Evolutionary conservation across 345 rosid genomes (phyloP).

Genomic region (Populus tremula): DNA sequence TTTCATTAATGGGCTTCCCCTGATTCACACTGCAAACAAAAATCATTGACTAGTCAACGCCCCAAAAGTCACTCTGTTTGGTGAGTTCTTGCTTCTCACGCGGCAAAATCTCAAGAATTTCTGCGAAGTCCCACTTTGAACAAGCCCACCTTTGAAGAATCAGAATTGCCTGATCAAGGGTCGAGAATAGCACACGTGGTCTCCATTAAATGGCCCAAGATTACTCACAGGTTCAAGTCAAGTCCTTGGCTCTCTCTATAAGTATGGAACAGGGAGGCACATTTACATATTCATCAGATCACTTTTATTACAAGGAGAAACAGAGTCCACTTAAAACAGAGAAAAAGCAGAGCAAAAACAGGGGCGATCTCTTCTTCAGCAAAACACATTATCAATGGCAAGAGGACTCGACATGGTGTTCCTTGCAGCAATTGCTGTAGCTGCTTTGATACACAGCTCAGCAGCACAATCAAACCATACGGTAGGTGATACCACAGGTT

Average conservation of each 20-base stretch:
- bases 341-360: slow-evolving; percentile 18
- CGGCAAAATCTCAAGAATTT: slow-evolving; percentile 14
- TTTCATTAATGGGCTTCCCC: not conserved
- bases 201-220: slow-evolving; percentile 12
- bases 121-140: slow-evolving; percentile 8
- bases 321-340: not conserved
- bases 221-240: not conserved
- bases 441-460: slow-evolving; percentile 25
- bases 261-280: not conserved
- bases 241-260: not conserved
- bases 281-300: not conserved
- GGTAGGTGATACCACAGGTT: slow-evolving; percentile 41
- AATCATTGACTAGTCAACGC: slow-evolving; percentile 2
- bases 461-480: slow-evolving; percentile 29
- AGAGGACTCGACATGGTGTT: slow-evolving; percentile 11
- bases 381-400: slow-evolving; percentile 36
- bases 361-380: slow-evolving; percentile 35
- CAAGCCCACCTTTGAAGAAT: slow-evolving; percentile 6
- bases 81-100: slow-evolving; percentile 17
- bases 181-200: slow-evolving; percentile 8
- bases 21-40: not conserved
- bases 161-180: not conserved
- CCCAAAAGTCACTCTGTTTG: slow-evolving; percentile 18
- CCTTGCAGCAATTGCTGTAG: slow-evolving; percentile 20
- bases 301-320: not conserved